Base-by-base conservation (phyloP, 2,329 filamentous ascomycete genomes). In the Chrysoporthe puriensis region DNA sequence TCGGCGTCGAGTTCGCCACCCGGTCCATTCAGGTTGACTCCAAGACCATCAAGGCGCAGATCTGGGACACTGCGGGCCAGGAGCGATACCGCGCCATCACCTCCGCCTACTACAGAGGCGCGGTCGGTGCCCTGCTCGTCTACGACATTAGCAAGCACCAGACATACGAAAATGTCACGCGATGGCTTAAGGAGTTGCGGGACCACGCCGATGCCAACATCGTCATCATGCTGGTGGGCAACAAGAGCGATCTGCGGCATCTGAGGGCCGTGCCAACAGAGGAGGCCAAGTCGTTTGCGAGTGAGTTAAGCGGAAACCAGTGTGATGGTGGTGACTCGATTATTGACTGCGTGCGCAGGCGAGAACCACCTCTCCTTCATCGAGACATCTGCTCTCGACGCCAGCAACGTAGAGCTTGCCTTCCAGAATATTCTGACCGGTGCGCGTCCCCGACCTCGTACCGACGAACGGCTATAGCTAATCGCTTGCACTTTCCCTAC, bases 221-320 rank as follows among this genome's bases (percentile, higher is more conserved):
- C 76, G 94, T 99, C 76, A 99, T 99, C 80, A 99, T 99, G 96
- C 86, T 99, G 76, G 96, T 98, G 66, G 96, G 96, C 81, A 99
- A 99, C 90, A 99, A 99, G 91, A 98, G 94, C 82, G 96, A 99
- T 97, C 91, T 98, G 91, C 92, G 94, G 82, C 96, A 99, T 83
- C 86, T 99, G 77, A 89, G 96, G 79, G 96, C 96, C 73, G 96
- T 99, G 73, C 94, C 96, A 63, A 99, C 96, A 70, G 96, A 99
- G 79, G 95, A 98, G 82, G 96, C 95, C 75, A 99, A 98, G 84
- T 87, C 93, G 71, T 99, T 99, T 88, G 96, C 96, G 67, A 97
- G 95, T 97, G 83, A 65, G 68, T 68, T 13, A 18, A 42, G 42
- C 40, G 13, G 14, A 18, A 8, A 34, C n/a, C 11, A 43, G 3